Evolutionary conservation across 768 basidiomycete genomes (phyloP).

Genomic region (Russula compacta): DNA sequence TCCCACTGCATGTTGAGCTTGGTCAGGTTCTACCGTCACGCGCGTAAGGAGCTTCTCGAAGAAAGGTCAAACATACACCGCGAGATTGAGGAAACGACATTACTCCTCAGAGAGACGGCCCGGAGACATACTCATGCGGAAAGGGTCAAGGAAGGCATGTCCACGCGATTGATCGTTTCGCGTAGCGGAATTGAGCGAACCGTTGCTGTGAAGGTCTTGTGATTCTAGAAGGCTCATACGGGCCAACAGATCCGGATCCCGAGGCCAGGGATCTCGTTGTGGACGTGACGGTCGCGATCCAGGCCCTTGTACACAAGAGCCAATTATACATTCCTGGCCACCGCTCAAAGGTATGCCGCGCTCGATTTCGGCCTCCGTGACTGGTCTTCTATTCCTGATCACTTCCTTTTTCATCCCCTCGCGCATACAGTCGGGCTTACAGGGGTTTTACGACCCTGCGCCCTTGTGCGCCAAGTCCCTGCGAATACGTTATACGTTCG

Average conservation of each 20-base stretch:
- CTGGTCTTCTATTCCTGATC: neutral
- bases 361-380: neutral
- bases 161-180: conserved; percentile 7
- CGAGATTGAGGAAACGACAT: conserved; percentile 53
- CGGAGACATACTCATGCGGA: conserved; percentile 56
- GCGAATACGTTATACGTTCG: conserved; percentile 69
- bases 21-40: conserved; percentile 54
- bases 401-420: neutral
- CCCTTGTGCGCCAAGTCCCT: conserved; percentile 63
- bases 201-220: conserved; percentile 49
- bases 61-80: conserved; percentile 52
- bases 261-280: conserved; percentile 40
- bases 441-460: conserved; percentile 85
- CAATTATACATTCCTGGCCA: conserved; percentile 72
- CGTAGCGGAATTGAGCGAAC: neutral
- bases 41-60: conserved; percentile 53
- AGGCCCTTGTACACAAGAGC: conserved; percentile 70
- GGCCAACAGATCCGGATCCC: conserved; percentile 34
- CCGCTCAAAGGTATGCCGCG: conserved; percentile 54
- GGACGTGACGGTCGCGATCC: conserved; percentile 75
- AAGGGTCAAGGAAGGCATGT: conserved; percentile 54
- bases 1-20: conserved; percentile 8
- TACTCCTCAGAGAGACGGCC: conserved; percentile 60
- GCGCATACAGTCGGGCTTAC: conserved; percentile 47
- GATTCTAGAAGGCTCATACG: conserved; percentile 68